A percentile compares a stretch with the other conserved stretches of the same genome.
Evolutionary conservation across 441 rosid genomes (phyloP).

Genomic region (Populus hybrid): DNA sequence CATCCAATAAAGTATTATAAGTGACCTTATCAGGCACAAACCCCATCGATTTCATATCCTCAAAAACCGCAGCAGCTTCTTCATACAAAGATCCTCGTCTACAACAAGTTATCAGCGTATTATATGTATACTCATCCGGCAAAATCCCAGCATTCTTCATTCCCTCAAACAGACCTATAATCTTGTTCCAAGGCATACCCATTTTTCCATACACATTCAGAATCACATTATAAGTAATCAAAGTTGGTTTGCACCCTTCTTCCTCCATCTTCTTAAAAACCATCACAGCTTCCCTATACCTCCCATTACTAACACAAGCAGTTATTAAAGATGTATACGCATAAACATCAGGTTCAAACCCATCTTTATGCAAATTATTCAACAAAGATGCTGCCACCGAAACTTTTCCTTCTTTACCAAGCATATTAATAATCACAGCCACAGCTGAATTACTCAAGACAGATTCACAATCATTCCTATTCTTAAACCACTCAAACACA

Average conservation of each 20-base stretch:
- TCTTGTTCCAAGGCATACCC: conserved; percentile 94
- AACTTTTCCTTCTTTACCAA: conserved; percentile 63
- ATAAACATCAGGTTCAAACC: conserved; percentile 64
- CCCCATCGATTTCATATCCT: conserved; percentile 71
- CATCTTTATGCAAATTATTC: conserved; percentile 45
- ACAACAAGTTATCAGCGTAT: conserved; percentile 83
- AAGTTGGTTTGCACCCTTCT: conserved; percentile 71
- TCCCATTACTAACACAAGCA: conserved; percentile 60
- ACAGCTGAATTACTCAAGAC: conserved; percentile 54
- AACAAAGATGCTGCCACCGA: conserved; percentile 58
- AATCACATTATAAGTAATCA: conserved; percentile 80
- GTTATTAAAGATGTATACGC: conserved; percentile 80
- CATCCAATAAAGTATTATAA: conserved; percentile 72
- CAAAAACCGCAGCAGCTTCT: conserved; percentile 68
- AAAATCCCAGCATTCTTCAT: conserved; percentile 63
- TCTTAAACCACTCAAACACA: conserved; percentile 76
- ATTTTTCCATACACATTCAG: conserved; percentile 86
- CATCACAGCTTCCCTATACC: conserved; percentile 73
- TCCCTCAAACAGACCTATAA: conserved; percentile 49
- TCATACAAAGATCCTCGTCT: conserved; percentile 74
- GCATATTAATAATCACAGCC: conserved; percentile 58
- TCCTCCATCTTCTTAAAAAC: conserved; percentile 79
- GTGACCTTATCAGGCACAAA: conserved; percentile 79
- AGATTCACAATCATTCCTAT: conserved; percentile 32
- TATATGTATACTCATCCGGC: conserved; percentile 75